phyloP scores from a whole-genome alignment of 2,329 filamentous ascomycete genomes.

The Penicillium polonicum region DNA sequence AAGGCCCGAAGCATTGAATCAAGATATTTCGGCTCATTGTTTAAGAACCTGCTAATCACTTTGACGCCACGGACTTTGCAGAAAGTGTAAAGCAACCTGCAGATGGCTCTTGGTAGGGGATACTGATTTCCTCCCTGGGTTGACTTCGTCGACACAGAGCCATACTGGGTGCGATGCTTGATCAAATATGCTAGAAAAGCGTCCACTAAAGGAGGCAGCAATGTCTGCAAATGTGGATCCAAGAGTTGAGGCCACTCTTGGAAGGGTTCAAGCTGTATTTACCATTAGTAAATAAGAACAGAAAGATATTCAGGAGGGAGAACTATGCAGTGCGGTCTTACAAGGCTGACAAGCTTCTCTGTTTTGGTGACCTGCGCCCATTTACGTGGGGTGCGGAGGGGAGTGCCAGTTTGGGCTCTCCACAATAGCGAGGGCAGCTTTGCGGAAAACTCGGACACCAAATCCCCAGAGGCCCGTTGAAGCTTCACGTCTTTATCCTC shows the following conservation, averaged over 20 bases:
- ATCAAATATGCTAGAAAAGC: constrained; percentile 69
- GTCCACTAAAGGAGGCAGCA: constrained; percentile 72
- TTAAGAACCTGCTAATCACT: constrained; percentile 85
- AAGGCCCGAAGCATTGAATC: constrained; percentile 76
- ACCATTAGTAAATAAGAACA: constrained; percentile 13
- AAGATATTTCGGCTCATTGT: constrained; percentile 82
- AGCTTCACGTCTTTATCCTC: constrained; percentile 48
- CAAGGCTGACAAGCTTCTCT: constrained; percentile 41
- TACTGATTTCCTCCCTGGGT: constrained; percentile 38
- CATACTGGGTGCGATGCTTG: constrained; percentile 44
- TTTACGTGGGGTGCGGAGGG: constrained; percentile 35
- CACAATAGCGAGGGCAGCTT: constrained; percentile 46
- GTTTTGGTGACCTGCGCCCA: constrained; percentile 41
- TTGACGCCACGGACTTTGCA: constrained; percentile 95
- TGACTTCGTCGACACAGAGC: constrained; percentile 32
- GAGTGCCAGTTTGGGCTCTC: constrained; percentile 29
- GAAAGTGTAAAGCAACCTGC: constrained; percentile 78
- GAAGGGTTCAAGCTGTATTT: constrained; percentile 70
- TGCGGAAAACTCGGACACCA: constrained; percentile 43
- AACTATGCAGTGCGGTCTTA: constrained; percentile 26
- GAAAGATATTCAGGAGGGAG: neutral
- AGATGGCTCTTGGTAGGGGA: constrained; percentile 68
- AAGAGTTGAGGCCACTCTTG: constrained; percentile 94
- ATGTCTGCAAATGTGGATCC: constrained; percentile 74
- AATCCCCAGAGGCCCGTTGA: constrained; percentile 46